Evolutionary conservation across 768 basidiomycete species (phyloP), one percentile per base, ranked within the genome.

Genomic region (Auricularia heimuer): DNA sequence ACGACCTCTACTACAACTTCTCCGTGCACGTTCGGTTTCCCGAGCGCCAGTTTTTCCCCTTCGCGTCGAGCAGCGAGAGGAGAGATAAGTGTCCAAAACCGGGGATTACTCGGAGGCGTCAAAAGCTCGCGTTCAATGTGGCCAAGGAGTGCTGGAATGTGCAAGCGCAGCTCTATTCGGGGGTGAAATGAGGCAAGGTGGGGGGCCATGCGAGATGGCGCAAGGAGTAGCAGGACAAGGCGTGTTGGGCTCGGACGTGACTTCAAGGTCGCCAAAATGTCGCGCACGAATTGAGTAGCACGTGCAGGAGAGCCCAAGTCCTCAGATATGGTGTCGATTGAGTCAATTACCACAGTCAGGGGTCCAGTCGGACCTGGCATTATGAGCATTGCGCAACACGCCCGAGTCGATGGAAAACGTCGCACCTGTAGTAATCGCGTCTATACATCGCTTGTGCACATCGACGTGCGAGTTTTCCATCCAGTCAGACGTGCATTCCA

Each of bases 71-170:
- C 63, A 4, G 86, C 83, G 65, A 90, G 72, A 0, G 90, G 88
- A 7, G 85, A 73, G 70, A 95, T 90, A 11, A 92, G 79, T 44
- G 79, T 78, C 90, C 89, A 94, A 75, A 94, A 95, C 70, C 90
- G 90, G 42, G 81, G 75, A 7, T 88, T 84, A 1, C 90, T 88
- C 0, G 92, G 91, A 0, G 81, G 83, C 1, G 85, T 83, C 58
- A 91, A 79, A 72, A 91, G 94, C 7, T 85, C 84, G 34, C 77
- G 80, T 1, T 89, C 81, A 61, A 98, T 76, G 70, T 92, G 83
- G 6, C 71, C 72, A 42, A 98, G 76, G 63, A 97, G 81, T 1
- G 79, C 77, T 0, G 90, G 81, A 2, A 92, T 89, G 70, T 92
- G 89, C 0, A 87, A 83, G 54, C 80, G 82, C 16, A 91, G 68